Conservation (phyloP, 257 asterid genomes). For the Handroanthus guayacan region DNA sequence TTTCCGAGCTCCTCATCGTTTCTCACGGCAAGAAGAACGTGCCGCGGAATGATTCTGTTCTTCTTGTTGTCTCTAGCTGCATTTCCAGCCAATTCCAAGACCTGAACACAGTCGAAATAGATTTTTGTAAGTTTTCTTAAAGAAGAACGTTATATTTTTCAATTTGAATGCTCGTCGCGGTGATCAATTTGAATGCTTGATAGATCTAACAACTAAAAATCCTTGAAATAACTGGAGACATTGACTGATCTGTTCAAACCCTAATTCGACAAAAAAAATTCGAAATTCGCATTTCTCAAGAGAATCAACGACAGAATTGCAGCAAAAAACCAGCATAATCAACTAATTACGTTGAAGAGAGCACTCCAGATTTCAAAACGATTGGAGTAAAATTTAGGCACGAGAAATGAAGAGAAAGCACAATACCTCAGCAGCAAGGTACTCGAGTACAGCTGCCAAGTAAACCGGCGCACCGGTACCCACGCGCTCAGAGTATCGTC, state of each 20-base stretch:
- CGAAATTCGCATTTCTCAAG: background rate
- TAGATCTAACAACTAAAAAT: background rate
- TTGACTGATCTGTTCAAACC: background rate
- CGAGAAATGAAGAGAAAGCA: background rate
- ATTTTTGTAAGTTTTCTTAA: background rate
- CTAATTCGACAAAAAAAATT: background rate
- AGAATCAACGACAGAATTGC: background rate
- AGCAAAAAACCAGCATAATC: background rate
- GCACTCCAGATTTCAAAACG: background rate
- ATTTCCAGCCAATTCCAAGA: slow-evolving; percentile 78
- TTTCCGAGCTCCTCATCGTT: slow-evolving; percentile 51
- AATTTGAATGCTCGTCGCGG: background rate
- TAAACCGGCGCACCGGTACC: slow-evolving; percentile 64
- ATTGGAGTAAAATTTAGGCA: background rate
- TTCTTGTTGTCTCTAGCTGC: slow-evolving; percentile 73
- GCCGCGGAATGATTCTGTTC: slow-evolving; percentile 48
- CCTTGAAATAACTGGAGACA: background rate
- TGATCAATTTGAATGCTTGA: background rate
- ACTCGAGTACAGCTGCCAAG: slow-evolving; percentile 62
- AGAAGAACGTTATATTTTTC: no score
- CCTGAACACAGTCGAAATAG: slow-evolving; percentile 36
- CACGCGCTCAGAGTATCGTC: slow-evolving; percentile 53
- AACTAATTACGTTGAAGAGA: background rate
- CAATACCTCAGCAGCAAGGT: slow-evolving; percentile 44
- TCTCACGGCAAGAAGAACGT: slow-evolving; percentile 46